These are phyloP conservation scores for Plasmopara viticola DNA, from an alignment of 352 stramenopile genomes.

Conservation along the genomic window DNA sequence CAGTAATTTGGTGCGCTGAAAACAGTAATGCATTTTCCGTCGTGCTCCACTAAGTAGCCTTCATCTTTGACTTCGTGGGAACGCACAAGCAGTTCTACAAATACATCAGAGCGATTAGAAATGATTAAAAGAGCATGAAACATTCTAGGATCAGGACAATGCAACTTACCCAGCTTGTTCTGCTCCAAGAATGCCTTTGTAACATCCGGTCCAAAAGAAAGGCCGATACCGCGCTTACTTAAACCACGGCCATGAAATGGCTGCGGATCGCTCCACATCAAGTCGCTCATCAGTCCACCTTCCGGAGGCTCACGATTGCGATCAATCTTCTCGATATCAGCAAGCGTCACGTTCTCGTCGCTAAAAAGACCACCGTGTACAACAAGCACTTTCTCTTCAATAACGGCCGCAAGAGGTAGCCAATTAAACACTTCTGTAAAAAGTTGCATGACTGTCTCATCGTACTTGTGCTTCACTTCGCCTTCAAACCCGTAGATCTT, in stretches of 20 bases:
- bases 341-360: constrained; percentile 90
- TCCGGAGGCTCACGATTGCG: constrained; percentile 94
- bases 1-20: constrained; percentile 99
- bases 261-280: constrained; percentile 96
- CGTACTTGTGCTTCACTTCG: constrained; percentile 99
- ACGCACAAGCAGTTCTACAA: constrained; percentile 91
- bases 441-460: constrained; percentile 97
- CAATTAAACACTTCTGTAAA: constrained; percentile 99
- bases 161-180: constrained; percentile 89
- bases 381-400: constrained; percentile 94
- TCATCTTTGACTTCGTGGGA: constrained; percentile 99
- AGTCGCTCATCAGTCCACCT: constrained; percentile 86
- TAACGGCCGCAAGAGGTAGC: constrained; percentile 91
- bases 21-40: constrained; percentile 98
- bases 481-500: constrained; percentile 99
- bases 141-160: neutral
- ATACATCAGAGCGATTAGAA: constrained; percentile 5
- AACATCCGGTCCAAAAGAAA: constrained; percentile 97
- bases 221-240: constrained; percentile 95
- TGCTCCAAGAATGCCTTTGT: constrained; percentile 93
- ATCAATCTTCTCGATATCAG: constrained; percentile 94
- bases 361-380: constrained; percentile 96
- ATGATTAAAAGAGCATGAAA: neutral
- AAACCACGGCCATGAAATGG: constrained; percentile 92
- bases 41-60: constrained; percentile 98